Conservation (phyloP, 2,329 filamentous ascomycete genomes). For the Ceratocystis destructans region DNA sequence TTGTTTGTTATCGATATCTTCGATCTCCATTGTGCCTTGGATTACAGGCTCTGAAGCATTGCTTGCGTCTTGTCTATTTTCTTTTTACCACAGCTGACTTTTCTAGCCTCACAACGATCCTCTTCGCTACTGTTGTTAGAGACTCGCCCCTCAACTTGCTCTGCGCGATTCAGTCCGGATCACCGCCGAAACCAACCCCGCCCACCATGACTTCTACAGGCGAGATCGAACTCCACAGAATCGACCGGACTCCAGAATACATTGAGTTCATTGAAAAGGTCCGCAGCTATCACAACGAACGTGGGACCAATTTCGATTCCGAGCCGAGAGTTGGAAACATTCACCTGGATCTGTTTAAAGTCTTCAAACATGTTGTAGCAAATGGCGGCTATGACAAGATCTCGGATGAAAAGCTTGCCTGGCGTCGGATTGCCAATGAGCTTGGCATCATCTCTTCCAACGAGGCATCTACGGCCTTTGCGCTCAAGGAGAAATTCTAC, state of each 20-base stretch:
- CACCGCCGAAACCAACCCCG: slow-evolving; percentile 2
- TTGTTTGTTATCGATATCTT: neutral
- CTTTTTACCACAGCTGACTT: neutral
- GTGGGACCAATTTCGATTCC: slow-evolving; percentile 65
- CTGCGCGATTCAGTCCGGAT: neutral
- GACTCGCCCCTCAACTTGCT: neutral
- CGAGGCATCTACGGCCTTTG: slow-evolving; percentile 70
- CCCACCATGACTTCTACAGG: slow-evolving; percentile 27
- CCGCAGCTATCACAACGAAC: slow-evolving; percentile 58
- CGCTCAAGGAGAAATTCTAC: slow-evolving; percentile 78
- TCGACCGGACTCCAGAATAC: slow-evolving; percentile 56
- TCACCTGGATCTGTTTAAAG: slow-evolving; percentile 61
- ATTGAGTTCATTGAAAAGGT: slow-evolving; percentile 65
- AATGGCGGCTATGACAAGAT: slow-evolving; percentile 79
- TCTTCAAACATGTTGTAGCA: slow-evolving; percentile 63
- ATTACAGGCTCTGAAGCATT: neutral
- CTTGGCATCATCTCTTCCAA: slow-evolving; percentile 63
- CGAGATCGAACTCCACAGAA: slow-evolving; percentile 31
- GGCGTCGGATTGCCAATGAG: slow-evolving; percentile 65
- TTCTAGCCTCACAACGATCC: neutral
- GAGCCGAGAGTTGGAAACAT: slow-evolving; percentile 69
- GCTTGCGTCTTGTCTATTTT: neutral
- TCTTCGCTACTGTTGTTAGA: neutral
- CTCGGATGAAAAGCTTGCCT: slow-evolving; percentile 70
- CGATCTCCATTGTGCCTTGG: neutral